A percentile compares a stretch with the other conserved stretches of the same genome.
phyloP scores from a whole-genome alignment of 805 yeast genomes.

The Barnettozyma vustinii region DNA sequence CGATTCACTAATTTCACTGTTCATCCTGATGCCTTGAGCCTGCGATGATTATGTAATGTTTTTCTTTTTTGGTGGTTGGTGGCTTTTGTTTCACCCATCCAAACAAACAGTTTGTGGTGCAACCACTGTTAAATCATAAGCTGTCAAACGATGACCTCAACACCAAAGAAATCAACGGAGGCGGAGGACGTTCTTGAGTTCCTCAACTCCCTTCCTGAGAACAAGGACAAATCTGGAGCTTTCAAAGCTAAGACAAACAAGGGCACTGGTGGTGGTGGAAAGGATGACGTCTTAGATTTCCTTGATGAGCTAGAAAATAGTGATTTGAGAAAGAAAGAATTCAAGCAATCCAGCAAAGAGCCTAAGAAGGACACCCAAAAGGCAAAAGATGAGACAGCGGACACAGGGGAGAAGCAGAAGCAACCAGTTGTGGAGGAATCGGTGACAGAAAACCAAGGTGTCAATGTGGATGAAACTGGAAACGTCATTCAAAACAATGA shows the following conservation, averaged over 20 bases:
- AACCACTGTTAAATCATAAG: too few species aligned
- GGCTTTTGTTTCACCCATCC: neutral
- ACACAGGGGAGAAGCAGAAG: conserved; percentile 12
- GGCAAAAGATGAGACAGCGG: conserved; percentile 14
- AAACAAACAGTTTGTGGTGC: neutral
- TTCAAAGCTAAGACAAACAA: conserved; percentile 36
- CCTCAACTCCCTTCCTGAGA: conserved; percentile 71
- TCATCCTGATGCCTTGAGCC: too few species aligned
- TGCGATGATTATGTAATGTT: neutral
- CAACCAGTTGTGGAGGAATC: conserved; percentile 17
- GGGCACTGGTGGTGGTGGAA: conserved; percentile 25
- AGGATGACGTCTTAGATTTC: conserved; percentile 37
- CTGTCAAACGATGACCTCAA: conserved; percentile 12
- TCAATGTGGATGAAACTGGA: conserved; percentile 14
- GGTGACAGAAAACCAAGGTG: conserved; percentile 12
- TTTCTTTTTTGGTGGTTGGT: too few species aligned
- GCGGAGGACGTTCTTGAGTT: conserved; percentile 77
- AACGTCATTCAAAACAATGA: conserved; percentile 13
- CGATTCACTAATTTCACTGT: too few species aligned
- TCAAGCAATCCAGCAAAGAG: conserved; percentile 12
- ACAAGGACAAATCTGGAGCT: conserved; percentile 19
- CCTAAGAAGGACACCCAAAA: neutral
- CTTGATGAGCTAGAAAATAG: conserved; percentile 58
- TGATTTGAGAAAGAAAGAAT: conserved; percentile 17
- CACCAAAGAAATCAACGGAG: conserved; percentile 37